Evolutionary conservation across 2,329 filamentous ascomycete species (phyloP), one percentile per base, ranked within the genome.

Genomic region (Apiospora sp.): DNA sequence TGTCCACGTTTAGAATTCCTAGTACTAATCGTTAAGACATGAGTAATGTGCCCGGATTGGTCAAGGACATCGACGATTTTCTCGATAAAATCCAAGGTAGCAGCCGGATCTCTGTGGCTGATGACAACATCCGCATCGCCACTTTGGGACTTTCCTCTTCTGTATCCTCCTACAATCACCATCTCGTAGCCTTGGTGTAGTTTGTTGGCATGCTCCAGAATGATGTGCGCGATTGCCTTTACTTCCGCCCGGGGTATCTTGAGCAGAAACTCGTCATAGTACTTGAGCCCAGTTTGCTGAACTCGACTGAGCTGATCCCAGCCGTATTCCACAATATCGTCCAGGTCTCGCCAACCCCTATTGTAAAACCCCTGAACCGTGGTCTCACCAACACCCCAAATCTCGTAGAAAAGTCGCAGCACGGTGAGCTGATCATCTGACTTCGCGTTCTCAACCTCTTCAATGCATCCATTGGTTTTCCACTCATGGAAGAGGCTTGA

Each of bases 241-340:
- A 94, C 93, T 81, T 98, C 95, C 0, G 79, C 72, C 1, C 95
- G 89, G 0, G 94, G 88, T 5, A 98, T 94, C 19, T 89, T 90
- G 22, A 87, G 82, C 67, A 89, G 84, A 71, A 99, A 93, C 75
- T 98, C 96, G 46, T 97, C 93, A 80, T 97, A 98, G 82, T 92
- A 98, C 80, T 98, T 98, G 64, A 98, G 86, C 0, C 96, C 96
- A 71, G 98, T 97, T 80, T 98, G 95, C 81, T 98, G 96, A 1
- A 94, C 93, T 16, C 95, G 90, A 0, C 88, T 92, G 0, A 98
- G 85, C 0, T 82, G 86, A 27, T 86, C 80, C 96, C 96, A 98
- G 14, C 93, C 95, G 77, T 91, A 88, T 78, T 97, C 93, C 54
- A 98, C 86, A 3, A 98, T 85, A 77, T 98, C 95, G 77, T 98